Evolutionary conservation across 116 monocot species (phyloP).

Genomic region (Dioscorea cayenensis): DNA sequence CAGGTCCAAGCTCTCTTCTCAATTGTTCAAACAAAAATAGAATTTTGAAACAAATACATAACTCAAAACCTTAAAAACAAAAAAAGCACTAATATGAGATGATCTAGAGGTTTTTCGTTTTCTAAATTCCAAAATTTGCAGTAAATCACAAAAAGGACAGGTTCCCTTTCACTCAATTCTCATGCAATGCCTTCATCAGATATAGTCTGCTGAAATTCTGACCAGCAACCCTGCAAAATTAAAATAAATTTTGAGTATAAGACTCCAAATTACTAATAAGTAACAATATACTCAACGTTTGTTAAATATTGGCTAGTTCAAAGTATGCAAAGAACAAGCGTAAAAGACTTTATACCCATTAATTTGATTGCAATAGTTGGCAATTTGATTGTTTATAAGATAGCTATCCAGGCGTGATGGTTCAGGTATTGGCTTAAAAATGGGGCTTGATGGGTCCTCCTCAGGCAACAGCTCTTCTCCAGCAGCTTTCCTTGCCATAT

Average conservation of each 20-base stretch:
- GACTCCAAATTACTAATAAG: background rate
- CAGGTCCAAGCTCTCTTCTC: too few species aligned
- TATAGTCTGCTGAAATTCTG: slow-evolving; percentile 71
- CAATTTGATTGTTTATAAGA: slow-evolving; percentile 85
- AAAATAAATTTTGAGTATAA: background rate
- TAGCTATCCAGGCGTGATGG: slow-evolving; percentile 88
- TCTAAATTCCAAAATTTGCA: background rate
- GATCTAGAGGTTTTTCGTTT: background rate
- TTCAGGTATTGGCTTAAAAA: slow-evolving; percentile 89
- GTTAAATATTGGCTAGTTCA: background rate
- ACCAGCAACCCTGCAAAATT: slow-evolving; percentile 11
- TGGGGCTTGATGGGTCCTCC: slow-evolving; percentile 82
- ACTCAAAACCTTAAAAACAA: background rate
- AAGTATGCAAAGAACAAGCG: background rate
- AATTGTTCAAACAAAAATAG: background rate
- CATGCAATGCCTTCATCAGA: slow-evolving; percentile 79
- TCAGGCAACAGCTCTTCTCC: slow-evolving; percentile 91
- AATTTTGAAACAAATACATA: background rate
- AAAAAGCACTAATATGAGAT: background rate
- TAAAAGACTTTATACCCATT: slow-evolving; percentile 49
- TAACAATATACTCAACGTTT: background rate
- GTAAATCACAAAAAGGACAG: background rate
- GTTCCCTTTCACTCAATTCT: slow-evolving; percentile 24
- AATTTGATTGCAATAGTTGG: slow-evolving; percentile 94
- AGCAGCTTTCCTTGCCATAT: slow-evolving; percentile 76